Evolutionary conservation across 1,284 basidiomycete genomes (phyloP), one percentile per base, ranked within the genome.

Genomic region (Uromyces viciae-fabae): DNA sequence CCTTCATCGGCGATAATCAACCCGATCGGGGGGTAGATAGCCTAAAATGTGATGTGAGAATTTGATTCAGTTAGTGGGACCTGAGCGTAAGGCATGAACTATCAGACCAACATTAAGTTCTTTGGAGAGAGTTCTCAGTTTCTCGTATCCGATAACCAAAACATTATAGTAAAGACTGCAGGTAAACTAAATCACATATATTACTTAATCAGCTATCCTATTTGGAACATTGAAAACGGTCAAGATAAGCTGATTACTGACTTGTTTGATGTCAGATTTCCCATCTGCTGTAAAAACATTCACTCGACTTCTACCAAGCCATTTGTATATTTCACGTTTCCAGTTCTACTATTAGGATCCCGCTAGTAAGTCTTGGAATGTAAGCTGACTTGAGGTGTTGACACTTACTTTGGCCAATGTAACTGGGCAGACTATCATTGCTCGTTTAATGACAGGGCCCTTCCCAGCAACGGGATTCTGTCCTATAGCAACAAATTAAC

Each of bases 1-100:
- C 95, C 94, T 89, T 99, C 97, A 85, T 99, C 97, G 84, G 96
- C 98, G 40, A 99, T 90, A 82, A 99, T 92, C 0, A 99, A 88
- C 8, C 93, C 97, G 83, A 99, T 93, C 0, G 93, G 91, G 14
- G 95, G 95, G 73, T 86, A 84, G 54, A 86, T 86, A 4, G 83
- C 85, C 28, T 85, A 85, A 58, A 88, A 54, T 17, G 19, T 2
- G 43, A 52, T 22, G 43, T 2, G 14, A 14, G 3, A 75, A 25
- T 33, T 33, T 7, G 31, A 19, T 28, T 60, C 15, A 75, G 43
- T 75, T 40, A 46, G n/a, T 38, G 38, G 31, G 22, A 42, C 22
- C 3, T 19, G 38, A 3, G 5, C 9, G 28, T 11, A 7, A 52
- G 9, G 28, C 22, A 33, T 33, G 17, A 28, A 72, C 33, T 58